These are phyloP conservation scores for Penicillium roqueforti DNA, from an alignment of 495 filamentous ascomycete genomes.

Conservation along the genomic window DNA sequence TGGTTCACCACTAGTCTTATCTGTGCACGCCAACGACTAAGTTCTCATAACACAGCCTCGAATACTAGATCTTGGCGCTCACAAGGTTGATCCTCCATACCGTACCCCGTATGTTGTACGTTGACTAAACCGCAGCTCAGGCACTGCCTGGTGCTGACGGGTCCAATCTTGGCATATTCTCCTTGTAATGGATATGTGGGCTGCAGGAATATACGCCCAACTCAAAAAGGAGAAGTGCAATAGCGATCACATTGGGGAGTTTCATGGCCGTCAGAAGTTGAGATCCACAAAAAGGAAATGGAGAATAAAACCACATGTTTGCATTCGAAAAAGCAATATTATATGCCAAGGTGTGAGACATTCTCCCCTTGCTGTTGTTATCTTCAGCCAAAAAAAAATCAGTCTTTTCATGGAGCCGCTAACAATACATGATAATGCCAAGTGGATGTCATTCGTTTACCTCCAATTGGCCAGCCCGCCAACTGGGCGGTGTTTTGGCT, in stretches of 20 bases:
- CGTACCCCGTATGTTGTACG: too few relatives aligned
- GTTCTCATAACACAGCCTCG: constrained; percentile 21
- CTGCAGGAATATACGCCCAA: background rate
- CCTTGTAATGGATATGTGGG: background rate
- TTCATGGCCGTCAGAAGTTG: background rate
- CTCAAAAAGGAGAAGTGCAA: background rate
- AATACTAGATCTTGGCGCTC: constrained; percentile 2
- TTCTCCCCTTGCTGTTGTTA: background rate
- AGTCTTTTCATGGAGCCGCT: background rate
- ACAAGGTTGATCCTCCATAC: background rate
- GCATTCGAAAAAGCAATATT: background rate
- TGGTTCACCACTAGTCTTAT: constrained; percentile 15
- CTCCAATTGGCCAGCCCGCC: background rate
- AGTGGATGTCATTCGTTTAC: background rate
- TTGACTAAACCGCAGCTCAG: background rate
- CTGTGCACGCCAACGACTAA: background rate
- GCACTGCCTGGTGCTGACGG: background rate
- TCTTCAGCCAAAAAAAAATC: background rate
- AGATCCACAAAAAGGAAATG: background rate
- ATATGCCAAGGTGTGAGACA: background rate
- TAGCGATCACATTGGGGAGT: background rate
- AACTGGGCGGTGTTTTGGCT: background rate
- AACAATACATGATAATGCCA: background rate
- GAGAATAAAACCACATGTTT: background rate
- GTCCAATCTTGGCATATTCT: constrained; percentile 3